These are phyloP conservation scores for Picocystis salinarum DNA, from an alignment of 139 green algal species.

Conservation along the genomic window DNA sequence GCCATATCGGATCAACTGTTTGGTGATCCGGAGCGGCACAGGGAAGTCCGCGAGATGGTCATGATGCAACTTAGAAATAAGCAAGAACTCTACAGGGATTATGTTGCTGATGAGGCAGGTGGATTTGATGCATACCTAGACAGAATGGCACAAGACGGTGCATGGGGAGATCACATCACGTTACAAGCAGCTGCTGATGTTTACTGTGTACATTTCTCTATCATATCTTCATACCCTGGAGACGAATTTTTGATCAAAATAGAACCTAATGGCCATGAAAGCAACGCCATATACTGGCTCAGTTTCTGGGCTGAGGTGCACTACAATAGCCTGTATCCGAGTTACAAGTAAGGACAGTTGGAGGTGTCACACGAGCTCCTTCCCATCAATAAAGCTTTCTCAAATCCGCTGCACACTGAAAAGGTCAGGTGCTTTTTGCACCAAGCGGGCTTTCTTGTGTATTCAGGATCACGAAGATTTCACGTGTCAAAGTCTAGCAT, in stretches of 20 bases:
- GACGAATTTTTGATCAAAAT: too few species aligned
- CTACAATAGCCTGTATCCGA: conserved; percentile 36
- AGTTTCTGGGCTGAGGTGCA: conserved; percentile 67
- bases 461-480: too few species aligned
- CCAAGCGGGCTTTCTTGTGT: too few species aligned
- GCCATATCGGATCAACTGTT: conserved; percentile 64
- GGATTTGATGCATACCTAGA: neutral
- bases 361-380: too few species aligned
- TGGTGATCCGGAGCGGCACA: conserved; percentile 23
- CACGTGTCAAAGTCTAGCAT: too few species aligned
- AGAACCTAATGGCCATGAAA: too few species aligned
- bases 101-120: conserved; percentile 24
- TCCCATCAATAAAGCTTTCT: too few species aligned
- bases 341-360: too few species aligned
- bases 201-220: too few species aligned
- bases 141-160: conserved; percentile 21
- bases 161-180: conserved; percentile 71
- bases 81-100: conserved; percentile 26
- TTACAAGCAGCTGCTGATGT: conserved; percentile 25
- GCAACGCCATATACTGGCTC: conserved; percentile 25
- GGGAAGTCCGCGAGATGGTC: conserved; percentile 28
- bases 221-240: too few species aligned
- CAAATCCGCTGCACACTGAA: too few species aligned
- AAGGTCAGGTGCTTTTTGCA: too few species aligned
- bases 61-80: conserved; percentile 28